Evolutionary conservation across 2,329 filamentous ascomycete species (phyloP).

Genomic region (Exophiala calicioides): DNA sequence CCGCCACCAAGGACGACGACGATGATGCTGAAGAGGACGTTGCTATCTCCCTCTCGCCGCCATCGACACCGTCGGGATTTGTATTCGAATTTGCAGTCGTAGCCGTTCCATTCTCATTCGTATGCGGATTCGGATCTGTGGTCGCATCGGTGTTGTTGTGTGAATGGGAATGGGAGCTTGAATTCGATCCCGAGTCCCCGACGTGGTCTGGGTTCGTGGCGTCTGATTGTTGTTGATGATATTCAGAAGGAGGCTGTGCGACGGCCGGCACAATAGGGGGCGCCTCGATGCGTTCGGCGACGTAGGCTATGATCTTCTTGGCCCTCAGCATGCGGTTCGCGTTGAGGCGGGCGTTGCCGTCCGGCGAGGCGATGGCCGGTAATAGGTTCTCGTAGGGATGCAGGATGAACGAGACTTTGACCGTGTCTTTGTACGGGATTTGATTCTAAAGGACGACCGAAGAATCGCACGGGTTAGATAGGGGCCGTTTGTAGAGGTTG

Average conservation of each 20-base stretch:
- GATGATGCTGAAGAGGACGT: too few species aligned
- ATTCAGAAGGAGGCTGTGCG: constrained; percentile 12
- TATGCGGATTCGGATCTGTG: too few species aligned
- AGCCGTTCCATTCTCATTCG: too few species aligned
- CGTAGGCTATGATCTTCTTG: constrained; percentile 89
- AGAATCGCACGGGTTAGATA: too few species aligned
- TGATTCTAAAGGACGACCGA: constrained; percentile 60
- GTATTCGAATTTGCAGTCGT: too few species aligned
- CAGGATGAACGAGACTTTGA: constrained; percentile 93
- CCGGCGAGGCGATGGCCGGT: constrained; percentile 70
- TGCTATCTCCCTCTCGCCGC: too few species aligned
- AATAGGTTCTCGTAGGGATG: constrained; percentile 76
- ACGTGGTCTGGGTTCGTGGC: constrained; percentile 14
- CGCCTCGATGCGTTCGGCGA: constrained; percentile 86
- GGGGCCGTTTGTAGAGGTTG: too few species aligned
- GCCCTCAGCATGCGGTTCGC: constrained; percentile 95
- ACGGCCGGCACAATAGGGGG: constrained; percentile 37
- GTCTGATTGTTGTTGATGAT: too few species aligned
- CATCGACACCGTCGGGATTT: too few species aligned
- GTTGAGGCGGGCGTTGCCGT: constrained; percentile 86
- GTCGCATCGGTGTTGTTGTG: too few species aligned
- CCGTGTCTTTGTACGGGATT: constrained; percentile 81
- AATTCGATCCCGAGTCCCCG: not conserved
- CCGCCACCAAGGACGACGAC: too few species aligned
- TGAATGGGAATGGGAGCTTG: not conserved